Conservation (phyloP, 768 basidiomycete genomes). For the Gymnopilus dilepis region DNA sequence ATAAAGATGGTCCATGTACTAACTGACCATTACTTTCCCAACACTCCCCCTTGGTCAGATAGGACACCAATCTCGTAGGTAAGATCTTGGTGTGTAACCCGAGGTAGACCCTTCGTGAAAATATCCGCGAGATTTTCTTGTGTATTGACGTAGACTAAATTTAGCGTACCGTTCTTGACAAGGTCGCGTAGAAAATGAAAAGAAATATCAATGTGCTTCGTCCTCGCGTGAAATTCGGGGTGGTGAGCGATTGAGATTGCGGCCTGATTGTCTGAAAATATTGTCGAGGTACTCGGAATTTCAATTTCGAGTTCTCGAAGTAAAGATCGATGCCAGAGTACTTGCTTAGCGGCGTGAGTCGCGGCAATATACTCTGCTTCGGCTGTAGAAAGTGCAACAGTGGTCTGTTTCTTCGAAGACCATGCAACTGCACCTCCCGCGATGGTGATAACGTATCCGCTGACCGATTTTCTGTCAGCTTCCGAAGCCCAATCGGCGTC, state of each 20-base stretch:
- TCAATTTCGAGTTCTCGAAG: conserved; percentile 16
- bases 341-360: conserved; percentile 31
- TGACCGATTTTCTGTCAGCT: conserved; percentile 12
- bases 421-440: conserved; percentile 43
- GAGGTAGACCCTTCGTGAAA: conserved; percentile 16
- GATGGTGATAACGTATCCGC: conserved; percentile 36
- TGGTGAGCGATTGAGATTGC: conserved; percentile 24
- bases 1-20: too few species aligned
- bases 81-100: conserved; percentile 11
- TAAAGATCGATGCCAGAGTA: conserved; percentile 27
- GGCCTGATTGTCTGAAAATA: conserved; percentile 24
- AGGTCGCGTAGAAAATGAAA: conserved; percentile 12
- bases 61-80: conserved; percentile 15
- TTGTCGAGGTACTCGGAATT: neutral
- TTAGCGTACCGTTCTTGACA: conserved; percentile 7
- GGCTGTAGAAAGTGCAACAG: conserved; percentile 39
- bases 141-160: conserved; percentile 17
- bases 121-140: conserved; percentile 20
- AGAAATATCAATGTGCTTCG: conserved; percentile 28
- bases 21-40: too few species aligned
- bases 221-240: conserved; percentile 26
- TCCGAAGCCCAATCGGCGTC: conserved; percentile 26
- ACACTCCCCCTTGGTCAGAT: conserved; percentile 19
- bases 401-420: conserved; percentile 35
- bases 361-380: conserved; percentile 47